Conservation (phyloP, 2,329 filamentous ascomycete species). For the Fusarium setosum region DNA sequence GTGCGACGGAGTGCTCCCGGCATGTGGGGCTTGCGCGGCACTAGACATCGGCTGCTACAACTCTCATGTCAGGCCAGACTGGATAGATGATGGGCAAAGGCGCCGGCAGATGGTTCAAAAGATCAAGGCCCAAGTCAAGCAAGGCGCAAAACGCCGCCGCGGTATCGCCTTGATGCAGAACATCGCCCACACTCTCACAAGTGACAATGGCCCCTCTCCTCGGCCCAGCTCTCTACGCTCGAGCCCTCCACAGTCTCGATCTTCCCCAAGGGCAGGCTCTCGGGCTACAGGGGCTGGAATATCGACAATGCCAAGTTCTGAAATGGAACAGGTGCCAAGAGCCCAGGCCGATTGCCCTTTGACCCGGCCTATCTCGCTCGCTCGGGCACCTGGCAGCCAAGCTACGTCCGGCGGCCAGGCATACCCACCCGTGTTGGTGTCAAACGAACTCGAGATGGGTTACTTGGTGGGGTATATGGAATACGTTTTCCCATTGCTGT, state of each 20-base stretch:
- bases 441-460: slow-evolving; percentile 8
- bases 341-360: neutral
- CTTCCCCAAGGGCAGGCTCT: neutral
- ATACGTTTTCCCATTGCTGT: slow-evolving; percentile 61
- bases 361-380: neutral
- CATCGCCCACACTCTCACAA: slow-evolving; percentile 6
- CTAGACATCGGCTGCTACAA: slow-evolving; percentile 62
- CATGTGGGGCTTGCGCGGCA: slow-evolving; percentile 56
- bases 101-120: slow-evolving; percentile 35
- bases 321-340: neutral
- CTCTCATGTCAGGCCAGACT: slow-evolving; percentile 55
- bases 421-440: neutral
- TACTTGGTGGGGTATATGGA: slow-evolving; percentile 44
- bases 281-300: neutral
- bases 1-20: slow-evolving; percentile 59
- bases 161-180: slow-evolving; percentile 43
- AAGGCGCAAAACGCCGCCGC: slow-evolving; percentile 41
- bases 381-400: neutral
- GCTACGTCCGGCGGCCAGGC: neutral
- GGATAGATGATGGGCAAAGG: slow-evolving; percentile 55
- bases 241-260: neutral
- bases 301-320: neutral
- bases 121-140: slow-evolving; percentile 39
- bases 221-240: too few relatives aligned
- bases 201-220: neutral